A percentile compares a stretch with the other conserved stretches of the same genome.
phyloP scores from a whole-genome alignment of 352 stramenopile genomes.

The Globisporangium iwayamae region DNA sequence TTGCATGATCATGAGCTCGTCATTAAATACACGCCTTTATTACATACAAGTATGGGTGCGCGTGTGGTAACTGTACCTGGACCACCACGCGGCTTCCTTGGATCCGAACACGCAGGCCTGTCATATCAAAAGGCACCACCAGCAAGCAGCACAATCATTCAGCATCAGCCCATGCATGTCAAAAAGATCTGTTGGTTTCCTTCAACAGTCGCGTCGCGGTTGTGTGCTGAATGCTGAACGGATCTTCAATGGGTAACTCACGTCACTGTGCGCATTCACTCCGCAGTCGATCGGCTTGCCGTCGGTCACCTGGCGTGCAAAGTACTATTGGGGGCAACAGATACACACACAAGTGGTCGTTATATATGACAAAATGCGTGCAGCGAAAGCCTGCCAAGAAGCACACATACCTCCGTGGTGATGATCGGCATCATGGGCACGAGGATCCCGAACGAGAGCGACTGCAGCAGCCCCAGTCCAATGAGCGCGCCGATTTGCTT shows the following conservation, averaged over 20 bases:
- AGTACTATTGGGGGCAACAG: constrained; percentile 46
- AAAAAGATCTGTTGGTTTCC: neutral
- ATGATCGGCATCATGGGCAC: constrained; percentile 63
- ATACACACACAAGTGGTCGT: neutral
- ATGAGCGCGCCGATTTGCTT: constrained; percentile 36
- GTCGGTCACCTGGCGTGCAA: constrained; percentile 51
- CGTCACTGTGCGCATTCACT: constrained; percentile 32
- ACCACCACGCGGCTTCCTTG: constrained; percentile 66
- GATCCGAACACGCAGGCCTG: constrained; percentile 62
- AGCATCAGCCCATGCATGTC: neutral
- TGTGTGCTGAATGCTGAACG: constrained; percentile 4
- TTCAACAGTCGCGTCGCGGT: neutral
- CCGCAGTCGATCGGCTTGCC: constrained; percentile 56
- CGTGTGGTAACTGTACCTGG: constrained; percentile 31
- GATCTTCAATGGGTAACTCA: constrained; percentile 14
- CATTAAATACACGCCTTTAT: neutral
- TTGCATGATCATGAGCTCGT: neutral
- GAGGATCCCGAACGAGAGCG: constrained; percentile 61
- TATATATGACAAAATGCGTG: neutral
- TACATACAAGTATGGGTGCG: too few species aligned
- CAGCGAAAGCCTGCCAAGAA: neutral
- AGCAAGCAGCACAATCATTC: neutral
- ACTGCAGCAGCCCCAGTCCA: constrained; percentile 42
- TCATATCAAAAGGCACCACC: neutral
- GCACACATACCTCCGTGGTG: constrained; percentile 48